Base-by-base conservation (phyloP, 192 early-diverging fungal genomes). In the Coemansia sp. region DNA sequence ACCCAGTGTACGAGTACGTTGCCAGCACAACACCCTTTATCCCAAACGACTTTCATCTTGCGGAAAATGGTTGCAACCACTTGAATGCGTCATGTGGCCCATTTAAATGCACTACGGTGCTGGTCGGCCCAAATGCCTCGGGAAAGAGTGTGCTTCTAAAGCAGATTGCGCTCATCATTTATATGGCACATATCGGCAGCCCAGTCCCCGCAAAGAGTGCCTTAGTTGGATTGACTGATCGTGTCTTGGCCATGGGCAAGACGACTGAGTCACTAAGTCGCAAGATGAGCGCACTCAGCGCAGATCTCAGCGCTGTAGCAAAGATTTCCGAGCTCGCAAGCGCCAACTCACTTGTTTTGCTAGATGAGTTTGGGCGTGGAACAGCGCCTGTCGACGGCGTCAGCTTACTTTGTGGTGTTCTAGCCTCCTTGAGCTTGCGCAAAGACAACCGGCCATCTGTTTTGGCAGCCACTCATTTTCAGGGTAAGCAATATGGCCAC, bases 141-240 rank as follows among this genome's bases (percentile, higher is more conserved):
- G 96, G 96, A 2, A 93, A 92, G 70, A 91, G 89, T 70, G 87
- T 92, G 6, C 86, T 92, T 66, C 60, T 92, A 29, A 91, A 91
- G 57, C 93, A 95, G 66, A 87, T 84, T 49, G 95, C 90, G 5
- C 67, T 97, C 24, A 93, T 95, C 68, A 85, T 86, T 3, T 94
- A 90, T 63, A 92, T 96, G 95, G 93, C 94, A 13, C 95, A 96
- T 69, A 87, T 96, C 36, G 95, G 95, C 18, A 88, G 92, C 72
- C 93, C 90, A 84, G 90, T 97, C 6, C 96, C 96, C 4, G 94
- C 94, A 27, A 85, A 81, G 10, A 72, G 65, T 1, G 95, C 93
- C 0, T 46, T 64, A 3, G 86, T 97, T 68, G 93, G 94, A 1
- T 38, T 96, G 6, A 90, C 89, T 4, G 93, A 95, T 68, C 89